Base-by-base conservation (phyloP, 148 eudicot genomes). In the Nepenthes mirabilis region DNA sequence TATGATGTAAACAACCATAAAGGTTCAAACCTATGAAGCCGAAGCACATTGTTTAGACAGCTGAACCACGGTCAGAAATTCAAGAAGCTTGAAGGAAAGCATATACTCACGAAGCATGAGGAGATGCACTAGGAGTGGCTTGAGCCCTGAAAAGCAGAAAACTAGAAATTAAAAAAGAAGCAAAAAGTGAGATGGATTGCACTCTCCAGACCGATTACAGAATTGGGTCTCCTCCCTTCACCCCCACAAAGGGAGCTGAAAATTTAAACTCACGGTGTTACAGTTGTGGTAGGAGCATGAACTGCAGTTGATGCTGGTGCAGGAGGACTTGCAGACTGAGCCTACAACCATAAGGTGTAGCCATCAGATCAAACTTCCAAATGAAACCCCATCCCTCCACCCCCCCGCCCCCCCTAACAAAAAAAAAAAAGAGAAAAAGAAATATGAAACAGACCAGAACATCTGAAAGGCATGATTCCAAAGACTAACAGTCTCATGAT, bases 81-180 rank as follows among this genome's bases (percentile, higher is more conserved):
- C 11, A 43, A 34, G 43, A 35, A 56, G 13, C 34, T 13, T 37
- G n/a, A 47, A 11, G 56, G 33, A 8, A 45, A 33, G 48, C 57
- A 8, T 3, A 40, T 53, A 76, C 91, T 85, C 74, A 85, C 91
- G 77, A 68, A 58, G 55, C 55, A 11, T 14, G 55, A 52, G 55
- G 14, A 52, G 55, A 1, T 52, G 55, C 55, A 12, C 14, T 23
- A 52, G 55, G 32, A 13, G 69, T 66, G 66, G 84, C 55, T 62
- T 65, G 79, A 43, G 74, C 56, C 73, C 82, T 80, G 71, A 56
- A 55, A 55, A 51, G 57, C 54, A 64, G 32, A 1, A 52, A n/a
- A 4, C 55, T 13, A 11, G 32, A 14, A 23, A 13, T 52, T 23
- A 52, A 12, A 11, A 52, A 11, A 12, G 11, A 1, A 52, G 55